Conservation (phyloP, 1,139 yeast species). For the Saccharomyces pastorianus region DNA sequence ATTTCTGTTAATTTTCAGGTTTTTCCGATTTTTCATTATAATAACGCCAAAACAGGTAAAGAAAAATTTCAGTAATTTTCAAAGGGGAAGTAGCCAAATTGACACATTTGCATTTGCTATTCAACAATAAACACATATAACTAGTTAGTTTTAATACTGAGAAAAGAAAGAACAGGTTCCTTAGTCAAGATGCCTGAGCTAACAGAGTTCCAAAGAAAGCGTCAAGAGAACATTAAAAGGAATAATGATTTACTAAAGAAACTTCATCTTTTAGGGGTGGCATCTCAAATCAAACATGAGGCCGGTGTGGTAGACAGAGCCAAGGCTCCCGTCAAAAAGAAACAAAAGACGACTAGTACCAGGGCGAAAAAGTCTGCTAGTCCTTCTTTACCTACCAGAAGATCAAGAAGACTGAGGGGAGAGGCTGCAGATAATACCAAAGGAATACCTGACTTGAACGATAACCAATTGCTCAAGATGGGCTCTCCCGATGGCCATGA, state of each 20-base stretch:
- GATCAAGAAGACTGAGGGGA: slow-evolving; percentile 63
- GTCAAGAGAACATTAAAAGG: slow-evolving; percentile 54
- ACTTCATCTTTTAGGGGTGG: slow-evolving; percentile 37
- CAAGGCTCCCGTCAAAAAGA: slow-evolving; percentile 10
- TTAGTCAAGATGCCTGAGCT: slow-evolving; percentile 32
- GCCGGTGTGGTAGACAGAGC: slow-evolving; percentile 24
- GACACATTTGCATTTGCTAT: neutral
- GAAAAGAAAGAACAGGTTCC: neutral
- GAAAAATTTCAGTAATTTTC: neutral
- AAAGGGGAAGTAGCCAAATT: neutral
- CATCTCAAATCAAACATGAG: slow-evolving; percentile 33
- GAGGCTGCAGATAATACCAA: slow-evolving; percentile 33
- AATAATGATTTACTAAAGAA: slow-evolving; percentile 45
- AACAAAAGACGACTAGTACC: slow-evolving; percentile 14
- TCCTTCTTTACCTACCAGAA: slow-evolving; percentile 42
- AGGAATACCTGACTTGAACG: slow-evolving; percentile 25
- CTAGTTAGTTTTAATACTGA: neutral
- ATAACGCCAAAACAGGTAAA: neutral
- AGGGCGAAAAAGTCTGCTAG: slow-evolving; percentile 17
- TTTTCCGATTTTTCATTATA: neutral
- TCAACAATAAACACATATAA: neutral
- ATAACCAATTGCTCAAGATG: slow-evolving; percentile 26
- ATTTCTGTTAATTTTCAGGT: neutral
- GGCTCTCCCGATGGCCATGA: slow-evolving; percentile 16
- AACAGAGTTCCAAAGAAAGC: slow-evolving; percentile 60